Base-by-base conservation (phyloP, 2,329 filamentous ascomycete genomes). In the Pseudopithomyces maydicus region DNA sequence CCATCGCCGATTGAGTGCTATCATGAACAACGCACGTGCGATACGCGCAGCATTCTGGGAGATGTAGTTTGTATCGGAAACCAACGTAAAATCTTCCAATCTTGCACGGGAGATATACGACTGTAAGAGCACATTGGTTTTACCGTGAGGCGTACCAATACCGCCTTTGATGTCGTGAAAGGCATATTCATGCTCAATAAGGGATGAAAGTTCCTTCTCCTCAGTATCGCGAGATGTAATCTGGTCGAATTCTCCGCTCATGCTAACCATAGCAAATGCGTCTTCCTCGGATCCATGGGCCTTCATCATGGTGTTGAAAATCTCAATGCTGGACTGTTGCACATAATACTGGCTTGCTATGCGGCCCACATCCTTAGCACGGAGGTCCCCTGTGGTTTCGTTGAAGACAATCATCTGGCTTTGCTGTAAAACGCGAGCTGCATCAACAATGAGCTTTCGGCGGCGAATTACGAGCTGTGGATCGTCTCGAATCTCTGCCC, bases 381-480 rank as follows among this genome's bases (percentile, higher is more conserved):
- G 88, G 8, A 99, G 85, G 68, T 97, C 94, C 65, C 97, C 94
- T 0, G 94, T 99, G 17, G 83, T 86, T 71, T 98, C 95, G 64
- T 99, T 97, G 81, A 94, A 99, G 55, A 99, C 95, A 69, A 99
- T 95, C 96, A 99, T 99, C 77, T 99, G 95, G 66, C 91, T 96
- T 70, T 93, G 85, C 71, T 97, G 93, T 42, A 99, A 80, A 5
- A 91, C 90, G 42, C 88, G 84, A 0, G 95, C 95, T 22, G 95
- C 95, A 67, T 96, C 89, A 43, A 96, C 92, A 52, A 95, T 90
- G 51, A 99, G 81, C 63, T 95, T 88, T 2, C 93, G 87, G 50
- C 95, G 87, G 64, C 94, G 85, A 70, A 95, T 90, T 1, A 97
- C 92, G 23, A 99, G 84, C 57, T 88, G 88, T 0, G 92, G 93